Evolutionary conservation across 805 yeast species (phyloP).

Genomic region (Ogataea nonfermentans): DNA sequence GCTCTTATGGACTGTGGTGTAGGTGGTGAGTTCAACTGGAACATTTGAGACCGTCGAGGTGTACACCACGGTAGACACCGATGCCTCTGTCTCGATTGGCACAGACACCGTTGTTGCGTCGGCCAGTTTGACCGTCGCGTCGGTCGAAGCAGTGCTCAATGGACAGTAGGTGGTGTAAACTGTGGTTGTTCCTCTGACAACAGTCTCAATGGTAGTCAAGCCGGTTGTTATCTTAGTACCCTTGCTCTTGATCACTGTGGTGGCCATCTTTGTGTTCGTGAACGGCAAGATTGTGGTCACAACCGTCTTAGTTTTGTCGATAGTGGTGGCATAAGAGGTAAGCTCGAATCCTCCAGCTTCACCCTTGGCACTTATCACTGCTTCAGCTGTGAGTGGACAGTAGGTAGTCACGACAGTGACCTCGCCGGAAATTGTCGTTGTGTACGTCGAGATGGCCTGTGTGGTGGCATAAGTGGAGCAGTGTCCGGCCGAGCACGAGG

Average conservation of each 20-base stretch:
- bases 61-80: slow-evolving; percentile 20
- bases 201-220: slow-evolving; percentile 14
- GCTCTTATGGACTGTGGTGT: slow-evolving; percentile 13
- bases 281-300: slow-evolving; percentile 19
- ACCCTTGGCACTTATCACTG: slow-evolving; percentile 17
- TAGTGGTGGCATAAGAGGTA: slow-evolving; percentile 19
- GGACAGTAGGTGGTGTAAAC: slow-evolving; percentile 22
- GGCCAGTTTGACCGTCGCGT: slow-evolving; percentile 22
- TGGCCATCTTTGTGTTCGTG: slow-evolving; percentile 9
- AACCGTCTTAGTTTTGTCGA: slow-evolving; percentile 15
- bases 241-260: slow-evolving; percentile 5
- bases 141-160: slow-evolving; percentile 9
- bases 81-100: slow-evolving; percentile 17
- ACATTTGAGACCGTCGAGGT: slow-evolving; percentile 27
- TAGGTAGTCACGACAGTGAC: slow-evolving; percentile 25
- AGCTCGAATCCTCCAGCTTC: slow-evolving; percentile 10
- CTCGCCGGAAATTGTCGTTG: slow-evolving; percentile 18
- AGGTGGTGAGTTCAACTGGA: slow-evolving; percentile 28
- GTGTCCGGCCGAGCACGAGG: slow-evolving; percentile 15
- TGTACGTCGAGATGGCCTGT: slow-evolving; percentile 24
- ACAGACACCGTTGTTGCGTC: slow-evolving; percentile 21
- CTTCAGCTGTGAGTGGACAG: slow-evolving; percentile 17
- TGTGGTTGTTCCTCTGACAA: slow-evolving; percentile 15
- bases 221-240: slow-evolving; percentile 12
- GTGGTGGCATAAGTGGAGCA: slow-evolving; percentile 18